Percentiles rank a stretch among this genome's conserved stretches.
phyloP scores from a whole-genome alignment of 306 rosid species.

The Rubus idaeus region DNA sequence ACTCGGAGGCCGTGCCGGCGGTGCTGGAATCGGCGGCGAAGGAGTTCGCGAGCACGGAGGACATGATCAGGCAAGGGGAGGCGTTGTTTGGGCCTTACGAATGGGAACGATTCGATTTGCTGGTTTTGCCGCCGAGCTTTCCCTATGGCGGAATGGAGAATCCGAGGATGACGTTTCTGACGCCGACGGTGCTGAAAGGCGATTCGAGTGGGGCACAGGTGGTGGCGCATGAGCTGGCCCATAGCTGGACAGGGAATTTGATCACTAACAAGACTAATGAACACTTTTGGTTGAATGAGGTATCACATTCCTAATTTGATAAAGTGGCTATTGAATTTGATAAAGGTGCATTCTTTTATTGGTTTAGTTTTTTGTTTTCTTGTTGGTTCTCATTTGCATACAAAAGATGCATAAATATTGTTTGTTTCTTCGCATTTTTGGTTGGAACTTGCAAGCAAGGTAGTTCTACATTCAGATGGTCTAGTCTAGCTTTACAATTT shows the following conservation, averaged over 20 bases:
- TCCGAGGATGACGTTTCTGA: conserved; percentile 89
- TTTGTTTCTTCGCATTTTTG: not conserved
- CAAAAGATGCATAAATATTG: not conserved
- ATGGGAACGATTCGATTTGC: conserved; percentile 87
- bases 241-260: conserved; percentile 97
- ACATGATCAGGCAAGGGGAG: conserved; percentile 81
- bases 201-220: conserved; percentile 84
- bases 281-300: conserved; percentile 98
- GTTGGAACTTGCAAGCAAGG: not conserved
- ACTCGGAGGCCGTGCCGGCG: conserved; percentile 54
- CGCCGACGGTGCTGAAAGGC: conserved; percentile 90
- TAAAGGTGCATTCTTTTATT: not conserved
- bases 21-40: conserved; percentile 66
- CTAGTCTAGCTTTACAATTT: not conserved
- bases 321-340: not conserved
- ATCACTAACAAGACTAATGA: conserved; percentile 88
- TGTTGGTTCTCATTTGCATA: not conserved
- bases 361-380: not conserved
- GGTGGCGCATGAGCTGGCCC: conserved; percentile 95
- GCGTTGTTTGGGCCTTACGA: conserved; percentile 68
- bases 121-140: conserved; percentile 93
- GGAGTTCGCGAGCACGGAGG: conserved; percentile 82
- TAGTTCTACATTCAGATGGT: not conserved
- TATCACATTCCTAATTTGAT: conserved; percentile 11
- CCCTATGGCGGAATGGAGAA: conserved; percentile 97